Percentiles rank a stretch among this genome's conserved stretches.
phyloP scores from a whole-genome alignment of 1,284 basidiomycete genomes.

The Hypsizygus ulmarius region DNA sequence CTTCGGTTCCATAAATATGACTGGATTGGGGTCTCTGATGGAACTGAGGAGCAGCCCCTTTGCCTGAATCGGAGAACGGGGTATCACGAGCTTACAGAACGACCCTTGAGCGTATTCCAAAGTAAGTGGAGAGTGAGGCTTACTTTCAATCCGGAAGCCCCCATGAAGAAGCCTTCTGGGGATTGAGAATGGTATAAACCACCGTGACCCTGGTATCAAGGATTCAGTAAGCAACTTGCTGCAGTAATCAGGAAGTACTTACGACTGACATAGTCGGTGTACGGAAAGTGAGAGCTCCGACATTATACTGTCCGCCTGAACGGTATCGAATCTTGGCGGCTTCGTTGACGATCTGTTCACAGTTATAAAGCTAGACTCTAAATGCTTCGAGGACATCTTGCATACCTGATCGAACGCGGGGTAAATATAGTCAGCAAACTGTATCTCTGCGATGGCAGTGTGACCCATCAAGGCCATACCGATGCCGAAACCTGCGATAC shows the following conservation, averaged over 20 bases:
- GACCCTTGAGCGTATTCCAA: conserved; percentile 4
- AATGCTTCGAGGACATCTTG: conserved; percentile 1
- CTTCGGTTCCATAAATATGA: conserved; percentile 95
- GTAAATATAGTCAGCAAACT: conserved; percentile 84
- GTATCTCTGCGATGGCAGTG: conserved; percentile 93
- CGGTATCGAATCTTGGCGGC: conserved; percentile 93
- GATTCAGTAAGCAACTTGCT: neutral
- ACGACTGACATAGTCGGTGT: conserved; percentile 86
- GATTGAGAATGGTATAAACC: conserved; percentile 94
- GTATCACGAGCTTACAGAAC: conserved; percentile 74
- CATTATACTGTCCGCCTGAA: conserved; percentile 81
- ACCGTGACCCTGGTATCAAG: conserved; percentile 66
- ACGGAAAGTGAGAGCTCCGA: conserved; percentile 84
- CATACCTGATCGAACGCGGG: conserved; percentile 89
- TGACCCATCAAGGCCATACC: conserved; percentile 92
- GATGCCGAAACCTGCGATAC: conserved; percentile 93
- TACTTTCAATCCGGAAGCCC: conserved; percentile 87
- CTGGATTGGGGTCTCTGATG: conserved; percentile 90
- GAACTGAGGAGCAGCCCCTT: conserved; percentile 86
- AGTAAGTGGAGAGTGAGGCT: conserved; percentile 3
- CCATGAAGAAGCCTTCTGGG: conserved; percentile 93
- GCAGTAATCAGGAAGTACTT: conserved; percentile 21
- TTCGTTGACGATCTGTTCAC: conserved; percentile 83
- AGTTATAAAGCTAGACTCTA: conserved; percentile 12
- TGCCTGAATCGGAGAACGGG: conserved; percentile 91